Base-by-base conservation (phyloP, 2,329 filamentous ascomycete genomes). In the Orbilia javanica region DNA sequence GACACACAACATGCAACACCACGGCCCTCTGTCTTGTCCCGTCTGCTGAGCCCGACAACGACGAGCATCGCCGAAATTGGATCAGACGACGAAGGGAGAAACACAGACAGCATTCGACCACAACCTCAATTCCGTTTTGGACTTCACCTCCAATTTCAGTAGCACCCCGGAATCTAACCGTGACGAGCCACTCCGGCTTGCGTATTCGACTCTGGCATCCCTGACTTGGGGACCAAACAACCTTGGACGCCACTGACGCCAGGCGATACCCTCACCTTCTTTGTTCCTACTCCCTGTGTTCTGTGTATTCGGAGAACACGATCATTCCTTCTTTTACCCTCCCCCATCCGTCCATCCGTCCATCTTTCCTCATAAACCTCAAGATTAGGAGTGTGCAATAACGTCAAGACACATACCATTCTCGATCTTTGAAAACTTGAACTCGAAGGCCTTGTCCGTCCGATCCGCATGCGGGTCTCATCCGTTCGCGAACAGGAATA, bases 401-500 rank as follows among this genome's bases (percentile, higher is more conserved):
- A 62, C 29, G 25, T 20, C 55, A 29, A n/a, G 31, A 53, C 55
- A 36, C 6, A 42, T 29, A 15, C 20, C 68, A 48, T 39, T 27
- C 25, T 50, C 34, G n/a, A 46, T 42, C 22, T 13, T 62, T 27
- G 15, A 46, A 76, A n/a, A 39, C 8, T 69, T 65, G 46, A 69
- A 60, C 44, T 42, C n/a, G 18, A 48, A 55, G 34, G 5, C 20
- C 46, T n/a, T 31, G 15, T 20, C 50, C 15, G 36, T 55, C 13
- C 52, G 55, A 34, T 62, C 72, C 62, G 60, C 67, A 72, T 72
- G 74, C 67, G 53, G 74, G 52, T 18, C 52, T 53, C 29, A 31
- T 63, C 62, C 68, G 50, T 71, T 77, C 73, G 74, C 74, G 62
- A 72, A 71, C 66, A 77, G 50, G 57, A 71, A 70, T 52, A 39